Percentiles rank a stretch among this genome's conserved stretches.
phyloP scores from a whole-genome alignment of 1,139 yeast genomes.

The Kodamaea derodonti region DNA sequence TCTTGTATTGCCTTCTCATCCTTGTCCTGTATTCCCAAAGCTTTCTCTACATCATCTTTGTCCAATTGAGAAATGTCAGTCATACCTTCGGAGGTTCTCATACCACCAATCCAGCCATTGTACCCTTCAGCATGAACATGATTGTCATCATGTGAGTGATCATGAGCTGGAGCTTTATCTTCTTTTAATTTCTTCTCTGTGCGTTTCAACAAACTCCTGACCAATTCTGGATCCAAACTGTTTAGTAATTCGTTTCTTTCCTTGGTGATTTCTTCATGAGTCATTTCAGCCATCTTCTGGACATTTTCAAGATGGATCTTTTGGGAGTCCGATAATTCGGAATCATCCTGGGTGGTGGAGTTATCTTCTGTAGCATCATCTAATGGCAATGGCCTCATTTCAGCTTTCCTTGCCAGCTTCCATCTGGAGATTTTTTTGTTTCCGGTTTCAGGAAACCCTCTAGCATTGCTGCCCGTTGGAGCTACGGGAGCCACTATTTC shows the following conservation, averaged over 20 bases:
- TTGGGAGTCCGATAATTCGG: slow-evolving; percentile 53
- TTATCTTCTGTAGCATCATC: slow-evolving; percentile 1
- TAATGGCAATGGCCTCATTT: not conserved
- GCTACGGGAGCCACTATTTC: slow-evolving; percentile 40
- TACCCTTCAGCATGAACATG: slow-evolving; percentile 61
- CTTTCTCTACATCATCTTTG: slow-evolving; percentile 35
- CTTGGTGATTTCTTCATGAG: slow-evolving; percentile 57
- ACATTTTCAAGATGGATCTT: slow-evolving; percentile 76
- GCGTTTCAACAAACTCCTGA: slow-evolving; percentile 51
- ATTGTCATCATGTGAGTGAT: slow-evolving; percentile 11
- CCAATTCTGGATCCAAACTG: slow-evolving; percentile 63
- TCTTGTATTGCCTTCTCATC: slow-evolving; percentile 1
- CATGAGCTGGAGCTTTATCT: slow-evolving; percentile 8
- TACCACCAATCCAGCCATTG: slow-evolving; percentile 74
- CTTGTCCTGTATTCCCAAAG: slow-evolving; percentile 26
- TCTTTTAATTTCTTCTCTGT: slow-evolving; percentile 24
- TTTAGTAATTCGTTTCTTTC: slow-evolving; percentile 68
- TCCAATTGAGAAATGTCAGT: slow-evolving; percentile 34
- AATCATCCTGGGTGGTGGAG: slow-evolving; percentile 1
- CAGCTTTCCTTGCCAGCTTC: slow-evolving; percentile 14
- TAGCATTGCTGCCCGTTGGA: slow-evolving; percentile 20
- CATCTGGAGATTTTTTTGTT: slow-evolving; percentile 24
- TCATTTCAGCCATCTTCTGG: slow-evolving; percentile 58
- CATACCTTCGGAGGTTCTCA: slow-evolving; percentile 34
- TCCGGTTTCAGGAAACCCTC: slow-evolving; percentile 45